Evolutionary conservation across 2,329 filamentous ascomycete species (phyloP).

Genomic region (Colletotrichum viniferum): DNA sequence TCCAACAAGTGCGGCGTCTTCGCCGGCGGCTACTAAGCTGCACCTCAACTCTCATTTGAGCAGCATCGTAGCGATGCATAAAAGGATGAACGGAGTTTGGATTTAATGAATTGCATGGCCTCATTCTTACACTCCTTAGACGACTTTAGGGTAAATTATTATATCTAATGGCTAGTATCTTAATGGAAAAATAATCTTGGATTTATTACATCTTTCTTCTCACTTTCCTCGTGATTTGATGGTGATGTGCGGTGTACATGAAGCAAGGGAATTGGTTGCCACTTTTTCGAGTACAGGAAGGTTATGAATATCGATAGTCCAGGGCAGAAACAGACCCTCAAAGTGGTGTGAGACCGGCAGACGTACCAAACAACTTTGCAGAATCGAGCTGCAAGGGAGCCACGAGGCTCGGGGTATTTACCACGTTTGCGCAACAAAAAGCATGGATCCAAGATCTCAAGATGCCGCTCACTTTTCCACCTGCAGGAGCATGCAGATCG

Average conservation of each 20-base stretch:
- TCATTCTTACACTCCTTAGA: slow-evolving; percentile 1
- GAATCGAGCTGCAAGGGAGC: background rate
- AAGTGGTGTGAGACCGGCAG: background rate
- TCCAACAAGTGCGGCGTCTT: slow-evolving; percentile 44
- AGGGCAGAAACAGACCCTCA: background rate
- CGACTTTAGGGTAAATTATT: background rate
- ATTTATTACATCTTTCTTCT: background rate
- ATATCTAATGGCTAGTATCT: slow-evolving; percentile 7
- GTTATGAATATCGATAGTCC: background rate
- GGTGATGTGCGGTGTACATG: background rate
- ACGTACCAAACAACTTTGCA: background rate
- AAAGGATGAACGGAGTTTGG: background rate
- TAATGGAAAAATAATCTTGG: background rate
- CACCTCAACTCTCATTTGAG: background rate
- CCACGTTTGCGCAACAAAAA: background rate
- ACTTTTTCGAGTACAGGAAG: background rate
- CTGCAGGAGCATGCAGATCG: background rate
- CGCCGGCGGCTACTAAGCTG: slow-evolving; percentile 25
- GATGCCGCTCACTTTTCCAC: background rate
- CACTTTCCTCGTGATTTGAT: background rate
- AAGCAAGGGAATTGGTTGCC: background rate
- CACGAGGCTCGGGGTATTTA: background rate
- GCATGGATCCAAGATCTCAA: background rate
- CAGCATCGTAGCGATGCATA: background rate
- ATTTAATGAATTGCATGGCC: background rate